Conservation (phyloP, 2,329 filamentous ascomycete species). For the Trichoderma sp. region DNA sequence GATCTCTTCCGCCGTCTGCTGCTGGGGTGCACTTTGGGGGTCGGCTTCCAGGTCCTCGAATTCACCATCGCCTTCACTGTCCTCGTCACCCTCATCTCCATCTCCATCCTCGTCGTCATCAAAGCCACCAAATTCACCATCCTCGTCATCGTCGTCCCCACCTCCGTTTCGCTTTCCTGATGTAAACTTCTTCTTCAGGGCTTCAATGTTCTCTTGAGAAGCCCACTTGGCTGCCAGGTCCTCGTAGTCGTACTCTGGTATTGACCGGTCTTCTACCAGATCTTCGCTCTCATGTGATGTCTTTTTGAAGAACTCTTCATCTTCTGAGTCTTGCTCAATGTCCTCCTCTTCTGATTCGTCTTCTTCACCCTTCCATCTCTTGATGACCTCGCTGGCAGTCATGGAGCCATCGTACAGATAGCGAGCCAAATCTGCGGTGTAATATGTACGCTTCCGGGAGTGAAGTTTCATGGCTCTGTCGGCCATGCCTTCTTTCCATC, state of each 20-base stretch:
- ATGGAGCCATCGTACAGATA: slow-evolving; percentile 86
- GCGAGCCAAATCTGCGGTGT: slow-evolving; percentile 78
- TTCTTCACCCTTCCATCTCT: slow-evolving; percentile 74
- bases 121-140: slow-evolving; percentile 44
- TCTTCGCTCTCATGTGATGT: slow-evolving; percentile 67
- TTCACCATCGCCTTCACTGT: slow-evolving; percentile 73
- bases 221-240: slow-evolving; percentile 85
- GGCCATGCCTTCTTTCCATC: slow-evolving; percentile 87
- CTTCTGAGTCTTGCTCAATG: slow-evolving; percentile 56
- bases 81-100: slow-evolving; percentile 56
- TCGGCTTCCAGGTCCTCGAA: slow-evolving; percentile 77
- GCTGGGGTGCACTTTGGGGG: slow-evolving; percentile 37
- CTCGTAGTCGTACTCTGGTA: slow-evolving; percentile 79
- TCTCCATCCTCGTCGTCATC: slow-evolving; percentile 70
- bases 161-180: slow-evolving; percentile 47
- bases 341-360: slow-evolving; percentile 58
- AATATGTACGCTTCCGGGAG: slow-evolving; percentile 68
- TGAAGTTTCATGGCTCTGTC: slow-evolving; percentile 74
- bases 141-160: slow-evolving; percentile 45
- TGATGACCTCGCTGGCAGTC: slow-evolving; percentile 71
- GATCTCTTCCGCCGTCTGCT: slow-evolving; percentile 55
- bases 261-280: slow-evolving; percentile 73
- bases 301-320: slow-evolving; percentile 67
- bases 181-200: slow-evolving; percentile 73
- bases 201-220: slow-evolving; percentile 73